Percentiles rank a stretch among this genome's conserved stretches.
Evolutionary conservation across 202 grass and related monocot species (phyloP).

Genomic region (Carex sylvatica): DNA sequence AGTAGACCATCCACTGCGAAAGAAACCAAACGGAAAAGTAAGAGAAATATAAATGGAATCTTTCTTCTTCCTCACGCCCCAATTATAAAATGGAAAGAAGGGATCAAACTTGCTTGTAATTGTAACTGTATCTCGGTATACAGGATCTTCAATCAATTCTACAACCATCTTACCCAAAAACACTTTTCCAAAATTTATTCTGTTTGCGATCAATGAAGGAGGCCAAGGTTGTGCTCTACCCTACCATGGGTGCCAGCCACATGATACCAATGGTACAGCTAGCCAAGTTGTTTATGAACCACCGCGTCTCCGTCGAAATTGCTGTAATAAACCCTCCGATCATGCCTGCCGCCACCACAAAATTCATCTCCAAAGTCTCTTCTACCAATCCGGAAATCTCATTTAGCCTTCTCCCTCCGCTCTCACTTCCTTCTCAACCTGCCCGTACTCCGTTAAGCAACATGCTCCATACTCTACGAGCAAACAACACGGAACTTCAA

Average conservation of each 20-base stretch:
- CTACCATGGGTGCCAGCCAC: slow-evolving; percentile 47
- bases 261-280: slow-evolving; percentile 66
- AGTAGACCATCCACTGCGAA: too few relatives aligned
- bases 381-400: slow-evolving; percentile 34
- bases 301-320: slow-evolving; percentile 34
- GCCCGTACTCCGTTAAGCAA: slow-evolving; percentile 14
- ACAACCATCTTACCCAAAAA: background rate
- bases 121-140: background rate
- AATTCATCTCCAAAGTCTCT: slow-evolving; percentile 10
- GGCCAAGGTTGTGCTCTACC: slow-evolving; percentile 44
- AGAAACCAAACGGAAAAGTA: too few relatives aligned
- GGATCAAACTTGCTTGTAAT: background rate
- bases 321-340: slow-evolving; percentile 28
- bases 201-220: slow-evolving; percentile 3
- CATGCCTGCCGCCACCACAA: background rate
- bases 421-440: slow-evolving; percentile 19
- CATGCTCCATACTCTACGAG: slow-evolving; percentile 34
- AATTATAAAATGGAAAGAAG: background rate
- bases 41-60: background rate
- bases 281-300: slow-evolving; percentile 42
- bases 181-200: background rate
- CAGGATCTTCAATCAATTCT: background rate
- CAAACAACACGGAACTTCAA: slow-evolving; percentile 9
- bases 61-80: background rate
- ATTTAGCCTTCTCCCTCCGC: slow-evolving; percentile 40